Conservation (phyloP, 257 asterid genomes). For the Salvia rosmarinus region DNA sequence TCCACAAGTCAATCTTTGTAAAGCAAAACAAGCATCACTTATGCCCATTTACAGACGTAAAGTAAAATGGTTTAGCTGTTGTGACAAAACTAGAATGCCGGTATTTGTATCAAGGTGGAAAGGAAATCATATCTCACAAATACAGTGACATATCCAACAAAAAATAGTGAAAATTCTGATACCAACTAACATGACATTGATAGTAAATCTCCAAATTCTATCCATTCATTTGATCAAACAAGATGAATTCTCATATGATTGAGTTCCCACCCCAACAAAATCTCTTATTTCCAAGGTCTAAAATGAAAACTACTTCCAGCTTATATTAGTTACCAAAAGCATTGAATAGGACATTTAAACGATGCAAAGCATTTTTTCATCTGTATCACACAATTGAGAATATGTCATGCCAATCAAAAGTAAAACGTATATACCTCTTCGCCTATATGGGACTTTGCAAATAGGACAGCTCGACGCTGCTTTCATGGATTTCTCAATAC, state of each 20-base stretch:
- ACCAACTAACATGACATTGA: background rate
- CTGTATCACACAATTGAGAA: background rate
- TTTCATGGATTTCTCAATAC: constrained; percentile 84
- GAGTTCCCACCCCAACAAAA: background rate
- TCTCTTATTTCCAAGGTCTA: background rate
- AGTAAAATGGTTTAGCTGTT: background rate
- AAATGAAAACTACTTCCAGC: background rate
- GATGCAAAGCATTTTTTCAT: background rate
- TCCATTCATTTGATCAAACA: background rate
- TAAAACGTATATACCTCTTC: constrained; percentile 62
- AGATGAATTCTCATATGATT: background rate
- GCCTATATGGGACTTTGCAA: constrained; percentile 85
- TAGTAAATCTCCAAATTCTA: background rate
- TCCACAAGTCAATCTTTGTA: background rate
- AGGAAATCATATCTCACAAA: background rate
- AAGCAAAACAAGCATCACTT: background rate
- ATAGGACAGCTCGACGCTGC: constrained; percentile 79
- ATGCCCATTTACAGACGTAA: background rate
- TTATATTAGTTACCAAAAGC: background rate
- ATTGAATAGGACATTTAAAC: background rate
- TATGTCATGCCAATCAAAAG: background rate
- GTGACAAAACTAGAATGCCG: background rate
- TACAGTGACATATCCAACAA: background rate
- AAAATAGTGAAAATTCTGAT: background rate
- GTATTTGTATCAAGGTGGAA: background rate